These are phyloP conservation scores for Taphrina betulina DNA, from an alignment of 1,139 yeast genomes.

Conservation along the genomic window DNA sequence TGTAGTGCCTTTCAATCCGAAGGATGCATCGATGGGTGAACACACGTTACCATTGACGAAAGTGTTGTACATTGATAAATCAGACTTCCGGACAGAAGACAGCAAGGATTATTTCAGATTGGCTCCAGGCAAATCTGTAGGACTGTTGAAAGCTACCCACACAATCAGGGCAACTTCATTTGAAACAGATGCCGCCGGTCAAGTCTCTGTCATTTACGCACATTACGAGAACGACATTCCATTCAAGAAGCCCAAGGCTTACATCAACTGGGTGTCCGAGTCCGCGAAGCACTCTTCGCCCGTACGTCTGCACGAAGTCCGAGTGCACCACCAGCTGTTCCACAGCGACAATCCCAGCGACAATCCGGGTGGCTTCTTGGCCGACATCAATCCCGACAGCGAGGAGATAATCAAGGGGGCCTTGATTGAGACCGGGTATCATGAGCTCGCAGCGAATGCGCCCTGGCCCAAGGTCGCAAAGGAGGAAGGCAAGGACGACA, in stretches of 20 bases:
- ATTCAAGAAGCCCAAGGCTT: conserved; percentile 81
- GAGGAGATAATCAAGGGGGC: conserved; percentile 68
- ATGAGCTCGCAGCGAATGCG: conserved; percentile 63
- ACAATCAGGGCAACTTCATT: conserved; percentile 71
- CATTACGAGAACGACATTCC: conserved; percentile 67
- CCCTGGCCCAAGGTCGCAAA: conserved; percentile 64
- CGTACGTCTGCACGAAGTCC: conserved; percentile 65
- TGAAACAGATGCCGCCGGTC: conserved; percentile 62
- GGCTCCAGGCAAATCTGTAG: conserved; percentile 84
- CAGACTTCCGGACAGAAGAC: conserved; percentile 74
- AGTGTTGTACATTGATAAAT: conserved; percentile 74
- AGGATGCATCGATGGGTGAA: conserved; percentile 67
- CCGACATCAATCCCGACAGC: conserved; percentile 76
- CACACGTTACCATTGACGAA: conserved; percentile 78
- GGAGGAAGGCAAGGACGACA: conserved; percentile 55
- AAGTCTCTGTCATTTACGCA: conserved; percentile 68
- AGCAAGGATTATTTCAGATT: conserved; percentile 73
- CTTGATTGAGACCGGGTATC: conserved; percentile 74
- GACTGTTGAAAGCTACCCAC: conserved; percentile 88
- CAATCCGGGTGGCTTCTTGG: conserved; percentile 82
- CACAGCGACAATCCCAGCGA: conserved; percentile 86
- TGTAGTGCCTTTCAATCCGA: conserved; percentile 87
- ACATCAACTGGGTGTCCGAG: conserved; percentile 85
- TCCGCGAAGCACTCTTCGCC: conserved; percentile 56
- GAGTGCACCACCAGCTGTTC: conserved; percentile 85